Evolutionary conservation across 768 basidiomycete genomes (phyloP).

Genomic region (Butyriboletus loyo): DNA sequence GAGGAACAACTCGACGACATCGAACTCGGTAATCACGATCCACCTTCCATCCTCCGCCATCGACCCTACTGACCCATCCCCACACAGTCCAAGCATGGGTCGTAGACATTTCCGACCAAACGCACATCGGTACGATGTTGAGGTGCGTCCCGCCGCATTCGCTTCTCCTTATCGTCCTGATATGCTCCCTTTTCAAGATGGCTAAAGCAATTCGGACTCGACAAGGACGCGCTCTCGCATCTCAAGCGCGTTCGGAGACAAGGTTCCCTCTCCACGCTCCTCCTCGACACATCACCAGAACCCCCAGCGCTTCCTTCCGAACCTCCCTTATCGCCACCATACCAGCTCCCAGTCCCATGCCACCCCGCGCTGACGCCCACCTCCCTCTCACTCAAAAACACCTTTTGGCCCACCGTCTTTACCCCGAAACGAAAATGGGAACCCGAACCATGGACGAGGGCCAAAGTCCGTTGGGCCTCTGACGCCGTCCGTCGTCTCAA

Average conservation of each 20-base stretch:
- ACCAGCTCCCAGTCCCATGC: conserved; percentile 58
- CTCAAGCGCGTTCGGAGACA: conserved; percentile 74
- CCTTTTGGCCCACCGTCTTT: conserved; percentile 85
- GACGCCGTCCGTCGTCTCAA: conserved; percentile 58
- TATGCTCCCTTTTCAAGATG: conserved; percentile 49
- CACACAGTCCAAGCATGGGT: conserved; percentile 69
- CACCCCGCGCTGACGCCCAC: conserved; percentile 63
- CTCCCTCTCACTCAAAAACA: conserved; percentile 63
- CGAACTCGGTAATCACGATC: conserved; percentile 29
- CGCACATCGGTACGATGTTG: conserved; percentile 56
- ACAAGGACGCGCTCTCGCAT: conserved; percentile 61
- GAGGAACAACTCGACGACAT: conserved; percentile 62
- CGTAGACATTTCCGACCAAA: conserved; percentile 65
- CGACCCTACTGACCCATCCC: background rate
- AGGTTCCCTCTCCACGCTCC: conserved; percentile 45
- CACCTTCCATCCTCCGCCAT: background rate
- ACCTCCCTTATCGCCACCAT: conserved; percentile 49
- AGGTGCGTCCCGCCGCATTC: conserved; percentile 40
- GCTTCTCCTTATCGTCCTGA: background rate
- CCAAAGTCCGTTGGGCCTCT: conserved; percentile 71
- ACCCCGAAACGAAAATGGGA: conserved; percentile 68
- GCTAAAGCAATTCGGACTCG: conserved; percentile 61
- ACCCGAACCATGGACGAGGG: conserved; percentile 61
- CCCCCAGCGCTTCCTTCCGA: conserved; percentile 51
- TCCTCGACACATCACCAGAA: conserved; percentile 43